A percentile compares a stretch with the other conserved stretches of the same genome.
Evolutionary conservation across 106 monocot genomes (phyloP).

Genomic region (Agapanthus africanus): DNA sequence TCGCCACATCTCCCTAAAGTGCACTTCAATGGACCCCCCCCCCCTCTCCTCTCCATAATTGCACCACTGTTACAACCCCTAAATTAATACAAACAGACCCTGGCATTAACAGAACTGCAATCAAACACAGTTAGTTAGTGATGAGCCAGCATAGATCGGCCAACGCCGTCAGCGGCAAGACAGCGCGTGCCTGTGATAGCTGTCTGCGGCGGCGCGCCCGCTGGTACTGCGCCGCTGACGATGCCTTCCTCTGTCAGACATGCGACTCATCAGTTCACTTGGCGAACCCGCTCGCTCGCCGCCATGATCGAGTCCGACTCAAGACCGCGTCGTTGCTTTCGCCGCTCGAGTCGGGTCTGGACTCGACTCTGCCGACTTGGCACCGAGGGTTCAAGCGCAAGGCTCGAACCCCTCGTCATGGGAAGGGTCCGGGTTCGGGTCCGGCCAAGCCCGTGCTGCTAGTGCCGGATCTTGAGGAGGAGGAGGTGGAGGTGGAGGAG

Average conservation of each 20-base stretch:
- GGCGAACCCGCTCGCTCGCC: constrained; percentile 68
- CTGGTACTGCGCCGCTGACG: constrained; percentile 83
- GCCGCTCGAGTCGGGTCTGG: background rate
- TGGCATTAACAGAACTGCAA: background rate
- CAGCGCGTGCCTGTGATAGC: constrained; percentile 68
- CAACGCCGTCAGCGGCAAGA: constrained; percentile 48
- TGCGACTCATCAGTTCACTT: constrained; percentile 78
- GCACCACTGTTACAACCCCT: background rate
- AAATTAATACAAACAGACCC: background rate
- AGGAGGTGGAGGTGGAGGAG: constrained; percentile 38
- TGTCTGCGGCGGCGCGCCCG: constrained; percentile 58
- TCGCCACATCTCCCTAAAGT: constrained; percentile 31
- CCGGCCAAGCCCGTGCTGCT: constrained; percentile 14
- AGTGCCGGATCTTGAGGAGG: constrained; percentile 65
- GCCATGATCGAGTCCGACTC: constrained; percentile 69
- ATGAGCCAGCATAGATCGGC: too few relatives aligned
- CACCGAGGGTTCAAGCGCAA: constrained; percentile 59
- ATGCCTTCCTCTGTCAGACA: constrained; percentile 74
- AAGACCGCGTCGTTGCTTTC: constrained; percentile 14
- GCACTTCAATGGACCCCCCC: constrained; percentile 14
- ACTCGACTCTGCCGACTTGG: constrained; percentile 34
- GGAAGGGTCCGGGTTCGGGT: background rate
- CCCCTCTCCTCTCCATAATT: background rate
- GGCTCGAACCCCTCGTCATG: constrained; percentile 61
- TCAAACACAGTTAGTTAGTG: too few relatives aligned